Evolutionary conservation across 1,284 basidiomycete genomes (phyloP).

Genomic region (Entoloma clypeatum): DNA sequence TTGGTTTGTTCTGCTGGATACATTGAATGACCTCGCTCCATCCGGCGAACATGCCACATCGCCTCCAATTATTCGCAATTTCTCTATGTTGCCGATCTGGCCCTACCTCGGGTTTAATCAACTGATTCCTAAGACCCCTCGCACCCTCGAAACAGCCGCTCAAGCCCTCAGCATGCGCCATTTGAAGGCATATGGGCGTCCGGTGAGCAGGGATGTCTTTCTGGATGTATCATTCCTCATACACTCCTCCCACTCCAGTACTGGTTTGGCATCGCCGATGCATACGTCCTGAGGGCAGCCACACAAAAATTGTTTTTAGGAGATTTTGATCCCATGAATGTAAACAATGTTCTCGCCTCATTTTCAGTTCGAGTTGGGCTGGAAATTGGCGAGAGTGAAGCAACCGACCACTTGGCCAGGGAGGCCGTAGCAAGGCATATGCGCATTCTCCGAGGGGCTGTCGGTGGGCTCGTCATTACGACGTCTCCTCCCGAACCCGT

Average conservation of each 20-base stretch:
- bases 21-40: constrained; percentile 4
- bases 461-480: constrained; percentile 3
- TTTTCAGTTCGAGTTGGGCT: constrained; percentile 8
- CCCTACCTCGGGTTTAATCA: constrained; percentile 12
- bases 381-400: constrained; percentile 6
- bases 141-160: neutral
- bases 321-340: constrained; percentile 2
- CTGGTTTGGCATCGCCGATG: constrained; percentile 5
- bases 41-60: neutral
- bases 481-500: constrained; percentile 10
- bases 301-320: constrained; percentile 4
- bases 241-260: constrained; percentile 1
- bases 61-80: neutral
- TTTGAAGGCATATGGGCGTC: constrained; percentile 12
- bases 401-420: constrained; percentile 1
- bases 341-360: constrained; percentile 6
- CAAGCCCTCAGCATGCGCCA: constrained; percentile 7
- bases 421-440: constrained; percentile 11
- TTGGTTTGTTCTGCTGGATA: constrained; percentile 12
- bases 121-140: constrained; percentile 3
- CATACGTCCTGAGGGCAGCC: constrained; percentile 4
- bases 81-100: constrained; percentile 6
- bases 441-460: constrained; percentile 7
- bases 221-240: constrained; percentile 1
- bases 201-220: constrained; percentile 2